A percentile compares a stretch with the other conserved stretches of the same genome.
Evolutionary conservation across 257 asterid genomes (phyloP).

Genomic region (Eucommia ulmoides): DNA sequence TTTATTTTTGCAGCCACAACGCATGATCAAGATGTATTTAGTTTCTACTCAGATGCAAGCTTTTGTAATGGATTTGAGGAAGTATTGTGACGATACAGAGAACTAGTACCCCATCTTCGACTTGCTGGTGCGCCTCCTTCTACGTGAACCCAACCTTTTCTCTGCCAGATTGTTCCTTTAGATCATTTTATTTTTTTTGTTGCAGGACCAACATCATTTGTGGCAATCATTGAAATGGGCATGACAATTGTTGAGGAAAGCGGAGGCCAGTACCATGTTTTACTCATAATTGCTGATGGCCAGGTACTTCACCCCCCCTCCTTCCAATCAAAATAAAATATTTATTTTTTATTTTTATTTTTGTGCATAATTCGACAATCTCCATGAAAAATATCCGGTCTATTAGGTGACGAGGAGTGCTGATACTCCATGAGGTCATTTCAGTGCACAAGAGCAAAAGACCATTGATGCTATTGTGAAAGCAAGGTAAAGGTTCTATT

Average conservation of each 20-base stretch:
- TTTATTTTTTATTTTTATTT: background rate
- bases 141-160: background rate
- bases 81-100: slow-evolving; percentile 25
- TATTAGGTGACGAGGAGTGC: slow-evolving; percentile 51
- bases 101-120: slow-evolving; percentile 28
- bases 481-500: slow-evolving; percentile 33
- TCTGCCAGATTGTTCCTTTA: background rate
- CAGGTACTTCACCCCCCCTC: slow-evolving; percentile 17
- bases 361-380: background rate
- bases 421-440: slow-evolving; percentile 32
- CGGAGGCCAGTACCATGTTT: slow-evolving; percentile 47
- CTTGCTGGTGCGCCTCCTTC: slow-evolving; percentile 21
- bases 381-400: background rate
- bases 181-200: background rate
- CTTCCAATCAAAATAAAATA: no score
- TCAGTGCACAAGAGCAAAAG: slow-evolving; percentile 48
- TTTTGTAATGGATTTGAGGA: slow-evolving; percentile 37
- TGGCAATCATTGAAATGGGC: slow-evolving; percentile 44
- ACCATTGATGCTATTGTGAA: slow-evolving; percentile 55
- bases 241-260: slow-evolving; percentile 36
- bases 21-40: no score
- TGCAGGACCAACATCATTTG: slow-evolving; percentile 40
- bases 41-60: slow-evolving; percentile 28
- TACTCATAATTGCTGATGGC: slow-evolving; percentile 48
- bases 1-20: slow-evolving; percentile 23